These are phyloP conservation scores for Cyberlindnera euphorbiae DNA, from an alignment of 805 yeast genomes.

Conservation along the genomic window DNA sequence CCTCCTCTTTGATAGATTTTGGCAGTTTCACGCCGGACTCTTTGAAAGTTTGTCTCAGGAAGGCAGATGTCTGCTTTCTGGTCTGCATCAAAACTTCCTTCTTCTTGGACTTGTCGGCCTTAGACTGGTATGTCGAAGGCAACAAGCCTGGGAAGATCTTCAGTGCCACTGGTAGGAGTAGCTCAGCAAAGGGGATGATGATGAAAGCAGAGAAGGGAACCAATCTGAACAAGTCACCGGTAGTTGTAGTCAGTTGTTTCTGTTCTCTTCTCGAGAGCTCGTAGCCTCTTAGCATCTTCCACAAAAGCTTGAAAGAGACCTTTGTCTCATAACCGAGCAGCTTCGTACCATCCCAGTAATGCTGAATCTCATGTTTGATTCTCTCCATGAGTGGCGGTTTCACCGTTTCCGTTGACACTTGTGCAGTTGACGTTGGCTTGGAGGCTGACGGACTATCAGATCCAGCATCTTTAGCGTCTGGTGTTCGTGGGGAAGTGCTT, in stretches of 20 bases:
- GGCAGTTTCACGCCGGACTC: constrained; percentile 68
- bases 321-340: constrained; percentile 84
- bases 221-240: constrained; percentile 76
- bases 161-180: constrained; percentile 82
- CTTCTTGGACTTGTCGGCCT: constrained; percentile 55
- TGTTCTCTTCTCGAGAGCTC: constrained; percentile 87
- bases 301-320: constrained; percentile 73
- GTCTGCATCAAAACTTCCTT: constrained; percentile 53
- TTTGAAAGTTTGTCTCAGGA: constrained; percentile 60
- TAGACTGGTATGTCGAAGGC: constrained; percentile 87
- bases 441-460: background rate
- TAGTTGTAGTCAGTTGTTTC: constrained; percentile 82
- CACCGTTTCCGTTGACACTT: constrained; percentile 20
- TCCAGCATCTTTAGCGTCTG: too few relatives aligned
- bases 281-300: constrained; percentile 85
- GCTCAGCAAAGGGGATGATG: constrained; percentile 90
- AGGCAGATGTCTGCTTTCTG: constrained; percentile 56
- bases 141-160: constrained; percentile 90
- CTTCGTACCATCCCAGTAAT: constrained; percentile 96
- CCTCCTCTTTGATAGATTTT: constrained; percentile 60
- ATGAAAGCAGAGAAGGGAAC: constrained; percentile 93
- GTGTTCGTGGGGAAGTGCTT: too few relatives aligned
- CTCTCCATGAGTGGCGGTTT: constrained; percentile 71
- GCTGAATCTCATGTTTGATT: constrained; percentile 83
- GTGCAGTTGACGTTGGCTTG: background rate